These are phyloP conservation scores for Kodamaea laetipori DNA, from an alignment of 805 yeast genomes.

Conservation along the genomic window DNA sequence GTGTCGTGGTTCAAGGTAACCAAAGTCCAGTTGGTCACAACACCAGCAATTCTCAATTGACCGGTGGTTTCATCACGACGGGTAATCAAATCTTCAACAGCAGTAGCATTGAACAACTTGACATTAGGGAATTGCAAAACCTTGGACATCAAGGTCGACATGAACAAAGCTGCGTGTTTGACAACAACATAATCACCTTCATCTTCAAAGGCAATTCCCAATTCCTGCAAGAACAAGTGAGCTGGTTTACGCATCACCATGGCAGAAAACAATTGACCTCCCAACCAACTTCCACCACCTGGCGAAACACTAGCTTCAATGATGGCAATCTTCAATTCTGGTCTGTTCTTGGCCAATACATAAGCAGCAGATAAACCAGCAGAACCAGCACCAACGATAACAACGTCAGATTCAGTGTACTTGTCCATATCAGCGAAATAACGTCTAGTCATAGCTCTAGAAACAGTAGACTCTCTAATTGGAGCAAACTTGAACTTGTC, in stretches of 20 bases:
- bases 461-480: conserved; percentile 75
- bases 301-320: conserved; percentile 75
- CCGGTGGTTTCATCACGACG: conserved; percentile 59
- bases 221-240: conserved; percentile 63
- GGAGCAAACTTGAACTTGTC: conserved; percentile 67
- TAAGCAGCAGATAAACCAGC: conserved; percentile 79
- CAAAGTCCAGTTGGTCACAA: conserved; percentile 81
- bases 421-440: conserved; percentile 73
- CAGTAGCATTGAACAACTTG: conserved; percentile 76
- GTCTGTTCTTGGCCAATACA: conserved; percentile 69
- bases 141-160: conserved; percentile 68
- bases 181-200: conserved; percentile 81
- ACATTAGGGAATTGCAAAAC: conserved; percentile 73
- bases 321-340: conserved; percentile 72
- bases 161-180: conserved; percentile 77
- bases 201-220: conserved; percentile 69
- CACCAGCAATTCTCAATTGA: conserved; percentile 70
- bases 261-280: conserved; percentile 75
- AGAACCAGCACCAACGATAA: conserved; percentile 78
- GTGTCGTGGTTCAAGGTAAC: conserved; percentile 74
- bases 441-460: conserved; percentile 77
- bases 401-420: conserved; percentile 73
- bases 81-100: conserved; percentile 78
- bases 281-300: conserved; percentile 81
- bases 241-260: conserved; percentile 83